These are phyloP conservation scores for Planoprotostelium fungivorum DNA, from an alignment of 78 protist genomes.

Conservation along the genomic window DNA sequence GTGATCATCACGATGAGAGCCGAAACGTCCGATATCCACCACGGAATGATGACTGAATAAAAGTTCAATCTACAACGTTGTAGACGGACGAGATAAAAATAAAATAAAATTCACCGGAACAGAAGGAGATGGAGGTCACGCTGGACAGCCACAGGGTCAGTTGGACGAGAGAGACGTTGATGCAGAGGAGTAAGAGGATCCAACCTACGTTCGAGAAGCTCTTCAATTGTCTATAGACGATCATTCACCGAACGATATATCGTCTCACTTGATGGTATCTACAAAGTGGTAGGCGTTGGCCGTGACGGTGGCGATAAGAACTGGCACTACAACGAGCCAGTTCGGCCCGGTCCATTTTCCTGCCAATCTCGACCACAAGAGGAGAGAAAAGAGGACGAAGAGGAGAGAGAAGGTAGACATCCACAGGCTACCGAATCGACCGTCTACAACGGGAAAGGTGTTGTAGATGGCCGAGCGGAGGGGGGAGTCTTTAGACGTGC, in stretches of 20 bases:
- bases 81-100: not conserved
- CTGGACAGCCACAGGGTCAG: not conserved
- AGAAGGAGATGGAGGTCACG: not conserved
- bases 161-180: not conserved
- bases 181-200: not conserved
- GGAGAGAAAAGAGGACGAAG: not conserved
- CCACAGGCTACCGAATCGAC: not conserved
- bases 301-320: not conserved
- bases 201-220: no score
- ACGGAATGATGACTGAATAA: not conserved
- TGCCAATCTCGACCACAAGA: not conserved
- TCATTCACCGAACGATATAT: not conserved
- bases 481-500: not conserved
- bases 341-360: not conserved
- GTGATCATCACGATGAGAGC: not conserved
- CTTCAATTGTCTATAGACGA: not conserved
- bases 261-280: not conserved
- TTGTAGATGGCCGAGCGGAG: not conserved
- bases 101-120: not conserved
- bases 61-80: no score
- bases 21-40: not conserved
- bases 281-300: not conserved
- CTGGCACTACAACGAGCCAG: not conserved
- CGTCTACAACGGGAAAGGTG: not conserved
- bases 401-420: not conserved